Evolutionary conservation across 208 protist genomes (phyloP), one percentile per base, ranked within the genome.

Genomic region (Crithidia bombi): DNA sequence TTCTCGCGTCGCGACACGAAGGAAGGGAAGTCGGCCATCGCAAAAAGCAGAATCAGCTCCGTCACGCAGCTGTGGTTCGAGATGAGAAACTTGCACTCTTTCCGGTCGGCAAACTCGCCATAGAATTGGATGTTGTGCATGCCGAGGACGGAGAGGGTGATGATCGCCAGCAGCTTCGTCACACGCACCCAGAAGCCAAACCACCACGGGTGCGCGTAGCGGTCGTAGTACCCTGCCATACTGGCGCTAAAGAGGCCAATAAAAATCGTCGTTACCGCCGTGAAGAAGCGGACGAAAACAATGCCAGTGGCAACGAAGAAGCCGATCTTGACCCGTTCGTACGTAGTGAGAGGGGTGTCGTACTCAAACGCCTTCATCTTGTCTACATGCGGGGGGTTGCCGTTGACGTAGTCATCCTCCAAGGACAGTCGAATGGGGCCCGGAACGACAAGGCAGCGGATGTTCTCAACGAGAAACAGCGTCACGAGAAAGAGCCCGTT

Each of bases 1-100:
- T 95, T 96, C 75, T 95, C 87, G 32, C 78, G 73, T 10, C 86
- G 84, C 21, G 88, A 92, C 0, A 96, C 88, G 65, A 96, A 96
- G 3, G 88, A 83, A 17, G 92, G 92, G 44, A 87, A 87, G 41
- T 81, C 61, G 1, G 65, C 77, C 58, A 86, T 46, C 12, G 90
- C 39, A 61, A 75, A 93, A 33, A 94, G 38, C 58, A 90, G 51
- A 35, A 92, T 39, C 52, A 95, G 82, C 77, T 96, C 92, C 14
- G 86, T 79, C 26, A 93, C 76, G 56, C 88, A 93, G 43, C 79
- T 92, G 72, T 96, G 92, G 66, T 95, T 96, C 12, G 38, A 73
- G 43, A 96, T 78, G 26, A 96, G 41, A 41, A 94, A 55, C 65
- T 91, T 95, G 57, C 79, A 90, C 62, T 89, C 71, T 6, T 69